phyloP scores from a whole-genome alignment of 2,329 filamentous ascomycete genomes.

The Simplicillium aogashimaense region DNA sequence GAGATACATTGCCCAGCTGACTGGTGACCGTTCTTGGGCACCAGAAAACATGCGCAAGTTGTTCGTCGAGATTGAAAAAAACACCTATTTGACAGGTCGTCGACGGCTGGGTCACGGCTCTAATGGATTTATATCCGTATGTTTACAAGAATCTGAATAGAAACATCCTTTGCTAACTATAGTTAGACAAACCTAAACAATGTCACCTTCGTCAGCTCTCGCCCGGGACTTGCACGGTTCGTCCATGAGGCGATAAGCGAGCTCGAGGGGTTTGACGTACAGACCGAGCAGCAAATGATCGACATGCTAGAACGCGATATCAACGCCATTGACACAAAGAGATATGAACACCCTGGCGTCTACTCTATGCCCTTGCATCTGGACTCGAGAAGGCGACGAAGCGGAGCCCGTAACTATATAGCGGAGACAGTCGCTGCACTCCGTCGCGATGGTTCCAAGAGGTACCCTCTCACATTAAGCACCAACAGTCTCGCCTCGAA shows the following conservation, averaged over 20 bases:
- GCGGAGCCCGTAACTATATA: constrained; percentile 9
- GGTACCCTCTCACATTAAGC: constrained; percentile 31
- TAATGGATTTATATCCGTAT: constrained; percentile 23
- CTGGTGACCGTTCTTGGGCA: constrained; percentile 29
- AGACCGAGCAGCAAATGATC: constrained; percentile 12
- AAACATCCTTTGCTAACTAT: background rate
- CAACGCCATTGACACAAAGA: constrained; percentile 10
- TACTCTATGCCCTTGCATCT: too few relatives aligned
- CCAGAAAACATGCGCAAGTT: constrained; percentile 28
- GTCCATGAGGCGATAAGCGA: constrained; percentile 4
- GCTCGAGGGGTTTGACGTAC: constrained; percentile 9
- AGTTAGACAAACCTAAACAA: constrained; percentile 13
- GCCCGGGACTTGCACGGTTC: constrained; percentile 8
- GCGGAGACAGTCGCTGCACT: constrained; percentile 22
- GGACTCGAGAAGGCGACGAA: constrained; percentile 1
- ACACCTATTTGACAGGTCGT: constrained; percentile 25
- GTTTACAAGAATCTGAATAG: background rate
- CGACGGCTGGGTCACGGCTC: constrained; percentile 29
- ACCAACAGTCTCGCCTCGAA: constrained; percentile 25
- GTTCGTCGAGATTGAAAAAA: constrained; percentile 29
- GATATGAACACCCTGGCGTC: too few relatives aligned
- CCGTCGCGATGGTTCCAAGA: constrained; percentile 30
- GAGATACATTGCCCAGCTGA: constrained; percentile 22
- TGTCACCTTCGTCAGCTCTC: constrained; percentile 8
- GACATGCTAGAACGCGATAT: constrained; percentile 17